Evolutionary conservation across 2,329 filamentous ascomycete genomes (phyloP).

Genomic region (Fusarium brevicatenulatum): DNA sequence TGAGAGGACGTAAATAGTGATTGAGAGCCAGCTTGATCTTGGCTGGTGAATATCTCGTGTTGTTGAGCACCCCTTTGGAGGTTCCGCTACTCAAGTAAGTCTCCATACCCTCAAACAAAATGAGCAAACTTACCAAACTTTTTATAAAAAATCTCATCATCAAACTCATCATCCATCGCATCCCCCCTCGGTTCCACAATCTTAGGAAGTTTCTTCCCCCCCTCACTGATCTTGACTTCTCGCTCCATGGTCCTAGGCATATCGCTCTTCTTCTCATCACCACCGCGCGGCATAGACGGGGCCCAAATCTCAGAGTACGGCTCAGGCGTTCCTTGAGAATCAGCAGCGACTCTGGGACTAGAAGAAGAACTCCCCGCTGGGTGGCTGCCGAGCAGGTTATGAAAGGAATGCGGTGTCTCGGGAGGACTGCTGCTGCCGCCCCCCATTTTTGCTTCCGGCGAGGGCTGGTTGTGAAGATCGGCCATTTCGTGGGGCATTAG

Average conservation of each 20-base stretch:
- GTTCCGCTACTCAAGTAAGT: conserved; percentile 35
- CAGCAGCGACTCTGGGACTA: conserved; percentile 15
- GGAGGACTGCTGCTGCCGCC: conserved; percentile 19
- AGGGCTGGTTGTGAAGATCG: conserved; percentile 19
- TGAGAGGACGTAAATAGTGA: conserved; percentile 60
- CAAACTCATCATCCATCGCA: conserved; percentile 37
- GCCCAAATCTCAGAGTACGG: conserved; percentile 38
- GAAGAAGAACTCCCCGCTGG: conserved; percentile 13
- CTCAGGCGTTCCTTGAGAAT: conserved; percentile 20
- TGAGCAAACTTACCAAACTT: conserved; percentile 44
- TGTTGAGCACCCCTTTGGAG: conserved; percentile 50
- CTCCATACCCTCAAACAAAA: not conserved
- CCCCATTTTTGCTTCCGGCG: conserved; percentile 28
- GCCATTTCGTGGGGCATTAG: conserved; percentile 41
- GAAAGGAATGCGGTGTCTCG: conserved; percentile 37
- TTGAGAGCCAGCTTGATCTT: conserved; percentile 59
- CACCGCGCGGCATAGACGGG: conserved; percentile 32
- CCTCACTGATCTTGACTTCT: conserved; percentile 5
- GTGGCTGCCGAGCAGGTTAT: conserved; percentile 30
- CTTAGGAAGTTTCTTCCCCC: not conserved
- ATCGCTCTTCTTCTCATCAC: conserved; percentile 6
- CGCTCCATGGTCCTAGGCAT: conserved; percentile 9
- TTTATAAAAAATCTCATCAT: conserved; percentile 47
- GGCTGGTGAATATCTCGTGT: conserved; percentile 46
- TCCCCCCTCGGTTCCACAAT: conserved; percentile 29